Percentiles rank a stretch among this genome's conserved stretches.
Conservation (phyloP, 352 stramenopile genomes). For the Globisporangium irregulare region DNA sequence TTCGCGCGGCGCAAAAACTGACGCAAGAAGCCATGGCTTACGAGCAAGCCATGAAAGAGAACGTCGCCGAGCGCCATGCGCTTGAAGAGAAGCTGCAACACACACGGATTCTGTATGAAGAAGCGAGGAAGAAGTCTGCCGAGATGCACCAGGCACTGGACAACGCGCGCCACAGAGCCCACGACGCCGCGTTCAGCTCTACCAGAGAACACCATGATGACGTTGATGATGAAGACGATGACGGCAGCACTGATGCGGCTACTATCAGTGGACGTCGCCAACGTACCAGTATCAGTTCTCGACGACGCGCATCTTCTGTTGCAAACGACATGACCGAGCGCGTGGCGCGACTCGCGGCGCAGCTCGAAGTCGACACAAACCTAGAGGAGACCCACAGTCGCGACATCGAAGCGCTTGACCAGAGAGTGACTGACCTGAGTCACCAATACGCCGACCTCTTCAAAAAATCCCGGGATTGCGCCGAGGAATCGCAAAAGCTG, state of each 20-base stretch:
- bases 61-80: constrained; percentile 20
- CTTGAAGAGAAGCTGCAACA: constrained; percentile 34
- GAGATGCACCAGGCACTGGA: constrained; percentile 31
- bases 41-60: constrained; percentile 34
- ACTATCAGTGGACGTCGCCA: neutral
- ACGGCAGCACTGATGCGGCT: constrained; percentile 17
- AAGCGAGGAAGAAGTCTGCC: constrained; percentile 24
- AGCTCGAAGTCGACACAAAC: constrained; percentile 52
- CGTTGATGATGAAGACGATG: constrained; percentile 1
- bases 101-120: constrained; percentile 22
- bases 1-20: constrained; percentile 31
- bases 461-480: constrained; percentile 23
- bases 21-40: constrained; percentile 27
- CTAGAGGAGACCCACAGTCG: constrained; percentile 42
- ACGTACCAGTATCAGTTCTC: constrained; percentile 7
- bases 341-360: constrained; percentile 45
- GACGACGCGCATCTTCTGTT: neutral
- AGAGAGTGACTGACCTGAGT: constrained; percentile 19
- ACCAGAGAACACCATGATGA: neutral
- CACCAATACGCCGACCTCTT: constrained; percentile 32
- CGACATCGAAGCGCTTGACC: constrained; percentile 27
- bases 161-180: constrained; percentile 29
- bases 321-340: constrained; percentile 14
- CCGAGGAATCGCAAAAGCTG: constrained; percentile 35
- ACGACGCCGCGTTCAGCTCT: constrained; percentile 25